These are phyloP conservation scores for Chlamydomonas applanata DNA, from an alignment of 139 green algal genomes.

Conservation along the genomic window DNA sequence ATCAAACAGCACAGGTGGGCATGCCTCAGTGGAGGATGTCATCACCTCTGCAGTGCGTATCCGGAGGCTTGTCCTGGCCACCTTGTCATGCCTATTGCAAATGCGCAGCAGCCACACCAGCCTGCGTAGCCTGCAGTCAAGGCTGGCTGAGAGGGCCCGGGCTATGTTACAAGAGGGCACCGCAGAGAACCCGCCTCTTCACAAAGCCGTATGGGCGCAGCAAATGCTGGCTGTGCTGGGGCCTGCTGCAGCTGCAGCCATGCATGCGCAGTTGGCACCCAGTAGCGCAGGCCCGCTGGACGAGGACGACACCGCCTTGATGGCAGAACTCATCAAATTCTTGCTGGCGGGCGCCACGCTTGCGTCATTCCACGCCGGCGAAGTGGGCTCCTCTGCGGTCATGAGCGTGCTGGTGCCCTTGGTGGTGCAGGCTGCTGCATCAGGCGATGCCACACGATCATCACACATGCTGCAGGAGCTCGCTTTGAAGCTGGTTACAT, in stretches of 20 bases:
- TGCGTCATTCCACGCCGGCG: background rate
- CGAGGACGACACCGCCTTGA: background rate
- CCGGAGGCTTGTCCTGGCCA: background rate
- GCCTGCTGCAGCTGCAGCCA: background rate
- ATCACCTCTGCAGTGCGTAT: background rate
- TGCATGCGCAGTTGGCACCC: background rate
- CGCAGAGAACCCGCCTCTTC: background rate
- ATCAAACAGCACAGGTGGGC: background rate
- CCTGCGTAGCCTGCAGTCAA: background rate
- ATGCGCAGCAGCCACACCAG: background rate
- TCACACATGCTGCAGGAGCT: slow-evolving; percentile 21
- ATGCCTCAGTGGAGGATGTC: background rate
- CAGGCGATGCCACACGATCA: background rate
- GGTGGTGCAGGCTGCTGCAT: slow-evolving; percentile 41
- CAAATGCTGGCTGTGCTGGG: background rate
- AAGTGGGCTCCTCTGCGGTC: slow-evolving; percentile 1
- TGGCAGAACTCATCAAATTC: no score
- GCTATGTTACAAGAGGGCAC: background rate
- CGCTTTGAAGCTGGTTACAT: slow-evolving; percentile 47
- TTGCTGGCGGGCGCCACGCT: no score
- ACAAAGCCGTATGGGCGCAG: background rate
- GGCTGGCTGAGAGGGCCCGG: background rate
- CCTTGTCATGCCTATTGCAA: background rate
- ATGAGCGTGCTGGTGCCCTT: slow-evolving; percentile 50
- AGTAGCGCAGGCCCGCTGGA: background rate